Evolutionary conservation across 768 basidiomycete genomes (phyloP), one percentile per base, ranked within the genome.

Genomic region (Leccinum olivaceopallidum): DNA sequence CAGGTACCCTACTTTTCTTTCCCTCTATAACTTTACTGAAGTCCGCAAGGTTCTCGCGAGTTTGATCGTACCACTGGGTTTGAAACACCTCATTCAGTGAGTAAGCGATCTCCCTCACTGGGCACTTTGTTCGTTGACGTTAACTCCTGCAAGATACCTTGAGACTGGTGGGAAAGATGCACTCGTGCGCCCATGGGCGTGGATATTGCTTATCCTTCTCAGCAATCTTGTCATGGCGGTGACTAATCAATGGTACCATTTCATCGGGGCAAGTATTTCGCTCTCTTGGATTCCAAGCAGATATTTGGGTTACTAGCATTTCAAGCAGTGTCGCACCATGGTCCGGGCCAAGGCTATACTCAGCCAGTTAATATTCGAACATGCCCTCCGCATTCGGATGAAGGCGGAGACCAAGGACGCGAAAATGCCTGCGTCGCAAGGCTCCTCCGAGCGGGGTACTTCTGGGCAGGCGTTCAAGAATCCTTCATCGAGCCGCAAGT

Each of bases 331-430:
- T 16, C 57, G 57, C 13, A 39, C 36, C 8, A 55, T 58, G 57
- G 57, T 58, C n/a, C 36, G 57, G 52, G 14, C 26, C 14, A 53
- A 58, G 26, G 57, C 51, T 22, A 54, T 58, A 28, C 51, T 58
- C n/a, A 39, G 34, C 18, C 57, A 58, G 20, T 36, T 58, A 20
- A 58, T 58, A 58, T 55, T 58, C 12, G 36, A 55, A 16, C 57
- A 58, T 10, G 57, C 51, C n/a, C 52, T 58, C 34, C 57, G 51
- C 26, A 55, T 58, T 3, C 57, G 57, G 20, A 20, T 55, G 37
- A 58, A 54, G 39, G 36, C 57, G 22, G 57, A 58, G 26, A 55
- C 26, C 2, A 39, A 53, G n/a, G 36, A 37, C 1, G 14, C 12
- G 9, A 30, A 37, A 30, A 6, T 4, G 20, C 26, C 49, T 30